These are phyloP conservation scores for Tolypocladium album DNA, from an alignment of 2,329 filamentous ascomycete species.

Conservation along the genomic window DNA sequence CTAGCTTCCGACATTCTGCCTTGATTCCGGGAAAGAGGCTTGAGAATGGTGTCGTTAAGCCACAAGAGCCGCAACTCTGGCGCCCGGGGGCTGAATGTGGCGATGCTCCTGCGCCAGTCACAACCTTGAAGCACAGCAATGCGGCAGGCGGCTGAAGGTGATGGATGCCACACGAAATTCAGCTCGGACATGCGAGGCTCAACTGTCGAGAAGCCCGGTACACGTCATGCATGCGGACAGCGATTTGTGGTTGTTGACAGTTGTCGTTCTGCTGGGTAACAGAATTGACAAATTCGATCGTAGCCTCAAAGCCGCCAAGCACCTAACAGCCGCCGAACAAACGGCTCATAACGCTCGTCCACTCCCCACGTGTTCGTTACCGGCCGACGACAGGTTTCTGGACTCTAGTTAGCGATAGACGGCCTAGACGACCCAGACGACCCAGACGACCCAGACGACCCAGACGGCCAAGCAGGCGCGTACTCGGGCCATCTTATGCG, in stretches of 20 bases:
- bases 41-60: background rate
- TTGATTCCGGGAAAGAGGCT: background rate
- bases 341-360: too few relatives aligned
- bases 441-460: too few relatives aligned
- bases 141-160: background rate
- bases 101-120: background rate
- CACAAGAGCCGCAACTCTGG: background rate
- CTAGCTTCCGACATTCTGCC: background rate
- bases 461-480: too few relatives aligned
- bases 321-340: too few relatives aligned
- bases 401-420: too few relatives aligned
- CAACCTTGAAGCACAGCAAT: background rate
- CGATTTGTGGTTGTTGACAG: background rate
- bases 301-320: too few relatives aligned
- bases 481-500: too few relatives aligned
- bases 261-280: background rate
- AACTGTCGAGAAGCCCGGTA: background rate
- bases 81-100: background rate
- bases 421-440: too few relatives aligned
- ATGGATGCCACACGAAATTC: background rate
- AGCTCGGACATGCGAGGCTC: background rate
- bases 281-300: too few relatives aligned
- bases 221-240: background rate
- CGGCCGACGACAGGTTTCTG: too few relatives aligned
- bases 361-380: too few relatives aligned